These are phyloP conservation scores for Helenozyma baotianmanensis DNA, from an alignment of 805 yeast species.

Conservation along the genomic window DNA sequence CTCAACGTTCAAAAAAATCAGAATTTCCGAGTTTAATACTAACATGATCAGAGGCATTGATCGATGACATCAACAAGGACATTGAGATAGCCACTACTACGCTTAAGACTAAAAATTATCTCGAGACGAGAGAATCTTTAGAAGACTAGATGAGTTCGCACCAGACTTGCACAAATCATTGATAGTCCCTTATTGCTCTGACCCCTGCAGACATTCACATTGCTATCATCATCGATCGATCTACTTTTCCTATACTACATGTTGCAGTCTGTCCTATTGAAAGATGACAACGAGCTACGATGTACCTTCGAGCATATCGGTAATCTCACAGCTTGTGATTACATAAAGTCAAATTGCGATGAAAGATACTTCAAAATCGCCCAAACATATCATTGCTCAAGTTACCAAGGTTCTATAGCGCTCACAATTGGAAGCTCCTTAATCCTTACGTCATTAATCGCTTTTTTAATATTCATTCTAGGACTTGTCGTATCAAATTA, in stretches of 20 bases:
- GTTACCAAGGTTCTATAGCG: constrained; percentile 11
- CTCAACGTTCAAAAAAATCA: not conserved
- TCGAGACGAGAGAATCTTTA: too few species aligned
- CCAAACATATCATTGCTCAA: constrained; percentile 25
- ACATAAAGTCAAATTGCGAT: constrained; percentile 19
- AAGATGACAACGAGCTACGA: too few species aligned
- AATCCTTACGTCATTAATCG: constrained; percentile 3
- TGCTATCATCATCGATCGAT: too few species aligned
- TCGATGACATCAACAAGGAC: constrained; percentile 78
- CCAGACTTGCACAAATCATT: too few species aligned
- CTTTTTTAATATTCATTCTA: constrained; percentile 19
- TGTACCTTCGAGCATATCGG: not conserved
- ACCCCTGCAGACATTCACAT: too few species aligned
- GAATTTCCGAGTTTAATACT: constrained; percentile 12
- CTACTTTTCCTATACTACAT: too few species aligned
- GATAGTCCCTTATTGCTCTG: too few species aligned
- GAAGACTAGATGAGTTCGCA: too few species aligned
- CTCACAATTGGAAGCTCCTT: not conserved
- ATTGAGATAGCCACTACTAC: constrained; percentile 52
- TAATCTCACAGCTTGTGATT: constrained; percentile 11
- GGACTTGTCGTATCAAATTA: constrained; percentile 34
- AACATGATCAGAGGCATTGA: constrained; percentile 62
- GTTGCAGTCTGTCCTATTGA: too few species aligned
- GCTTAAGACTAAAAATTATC: too few species aligned
- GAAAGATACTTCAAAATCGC: constrained; percentile 24